Evolutionary conservation across 2,329 filamentous ascomycete genomes (phyloP), one percentile per base, ranked within the genome.

Genomic region (Calonectria montana): DNA sequence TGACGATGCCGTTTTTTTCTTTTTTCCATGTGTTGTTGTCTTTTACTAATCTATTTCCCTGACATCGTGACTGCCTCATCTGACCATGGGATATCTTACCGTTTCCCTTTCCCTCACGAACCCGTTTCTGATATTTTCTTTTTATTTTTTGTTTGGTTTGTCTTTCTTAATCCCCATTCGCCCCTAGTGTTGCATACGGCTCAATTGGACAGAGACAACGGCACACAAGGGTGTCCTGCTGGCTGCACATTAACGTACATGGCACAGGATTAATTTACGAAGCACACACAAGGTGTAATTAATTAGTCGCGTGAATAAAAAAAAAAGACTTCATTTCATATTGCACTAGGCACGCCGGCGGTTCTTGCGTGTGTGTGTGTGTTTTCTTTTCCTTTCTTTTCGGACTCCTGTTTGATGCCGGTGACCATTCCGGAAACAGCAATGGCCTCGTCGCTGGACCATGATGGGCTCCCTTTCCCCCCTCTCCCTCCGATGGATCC

Each of bases 391-490:
- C 23, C 15, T 27, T 62, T 43, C 57, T 13, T 21, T 29, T 43
- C 57, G 39, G 59, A 65, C 35, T 39, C 23, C 13, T 21, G 31
- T 21, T n/a, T 10, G n/a, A 37, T 37, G 47, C 75, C 66, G 72
- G 67, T 66, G 57, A 73, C 74, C 63, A 67, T 74, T 55, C 74
- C 74, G 35, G 66, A 66, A 73, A 15, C 10, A 70, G 25, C 43
- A 62, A 71, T 66, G 31, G 43, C 53, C 50, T 70, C 43, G 62
- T 43, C 31, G 55, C 68, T 43, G 43, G 31, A 31, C 29, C n/a
- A 62, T 15, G 13, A 39, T 43, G 66, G 66, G 10, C 10, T 12
- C 50, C 47, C 43, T 43, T 64, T 43, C 50, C 45, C 48, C 35
- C 9, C 53, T 43, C 50, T 35, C 48, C 35, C 9, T 57, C 7